Evolutionary conservation across 495 filamentous ascomycete species (phyloP).

Genomic region (Penicillium salamii): DNA sequence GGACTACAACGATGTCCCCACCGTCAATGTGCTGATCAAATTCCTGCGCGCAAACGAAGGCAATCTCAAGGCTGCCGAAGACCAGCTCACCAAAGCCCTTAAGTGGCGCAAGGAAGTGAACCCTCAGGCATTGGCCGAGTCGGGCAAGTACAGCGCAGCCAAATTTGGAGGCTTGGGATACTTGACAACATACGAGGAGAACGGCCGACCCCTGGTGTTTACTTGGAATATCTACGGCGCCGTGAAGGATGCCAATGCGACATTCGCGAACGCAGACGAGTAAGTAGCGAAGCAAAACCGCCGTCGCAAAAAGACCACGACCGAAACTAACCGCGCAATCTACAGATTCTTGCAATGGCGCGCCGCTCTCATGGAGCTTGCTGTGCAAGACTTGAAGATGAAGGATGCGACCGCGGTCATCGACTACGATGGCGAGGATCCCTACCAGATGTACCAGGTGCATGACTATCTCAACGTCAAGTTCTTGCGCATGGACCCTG

Average conservation of each 20-base stretch:
- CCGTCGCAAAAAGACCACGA: not conserved
- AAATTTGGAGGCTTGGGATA: conserved; percentile 53
- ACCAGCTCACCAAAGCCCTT: conserved; percentile 74
- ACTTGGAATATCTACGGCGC: conserved; percentile 89
- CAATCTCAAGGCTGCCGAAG: conserved; percentile 64
- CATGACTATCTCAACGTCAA: conserved; percentile 85
- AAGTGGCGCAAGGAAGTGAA: conserved; percentile 72
- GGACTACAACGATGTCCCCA: conserved; percentile 60
- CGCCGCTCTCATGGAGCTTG: conserved; percentile 80
- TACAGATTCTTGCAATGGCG: conserved; percentile 80
- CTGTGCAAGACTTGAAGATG: conserved; percentile 67
- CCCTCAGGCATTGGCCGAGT: conserved; percentile 40
- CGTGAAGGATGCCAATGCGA: conserved; percentile 66
- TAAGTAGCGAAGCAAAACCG: conserved; percentile 38
- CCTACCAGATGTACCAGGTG: conserved; percentile 83
- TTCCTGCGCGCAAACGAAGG: conserved; percentile 85
- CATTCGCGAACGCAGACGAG: conserved; percentile 77
- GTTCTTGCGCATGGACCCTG: conserved; percentile 71
- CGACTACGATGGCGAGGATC: conserved; percentile 69
- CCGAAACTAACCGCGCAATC: not conserved
- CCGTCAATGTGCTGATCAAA: conserved; percentile 82
- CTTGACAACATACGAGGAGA: conserved; percentile 45
- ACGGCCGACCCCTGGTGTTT: conserved; percentile 45
- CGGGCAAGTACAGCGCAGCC: conserved; percentile 49
- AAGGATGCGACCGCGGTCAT: conserved; percentile 64